Evolutionary conservation across 2,329 filamentous ascomycete species (phyloP).

Genomic region (Scedosporium aurantiacum): DNA sequence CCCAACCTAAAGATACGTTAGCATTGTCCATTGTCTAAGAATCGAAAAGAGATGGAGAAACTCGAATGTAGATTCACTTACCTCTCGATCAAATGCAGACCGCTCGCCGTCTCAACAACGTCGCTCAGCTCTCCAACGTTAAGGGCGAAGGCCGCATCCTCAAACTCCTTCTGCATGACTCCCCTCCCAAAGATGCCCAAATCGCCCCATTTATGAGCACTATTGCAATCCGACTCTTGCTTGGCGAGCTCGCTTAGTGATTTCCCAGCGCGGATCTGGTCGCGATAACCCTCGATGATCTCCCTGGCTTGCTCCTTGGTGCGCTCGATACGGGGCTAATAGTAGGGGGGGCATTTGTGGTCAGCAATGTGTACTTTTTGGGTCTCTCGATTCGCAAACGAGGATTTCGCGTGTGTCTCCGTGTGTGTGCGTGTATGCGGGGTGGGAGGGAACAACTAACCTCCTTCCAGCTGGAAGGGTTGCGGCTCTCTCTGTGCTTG

Average conservation of each 20-base stretch:
- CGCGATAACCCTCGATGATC: conserved; percentile 66
- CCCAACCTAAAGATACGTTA: background rate
- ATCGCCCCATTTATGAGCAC: conserved; percentile 85
- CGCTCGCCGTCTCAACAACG: conserved; percentile 85
- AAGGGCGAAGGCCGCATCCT: conserved; percentile 87
- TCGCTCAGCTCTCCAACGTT: conserved; percentile 77
- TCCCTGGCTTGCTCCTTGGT: conserved; percentile 74
- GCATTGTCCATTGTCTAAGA: background rate
- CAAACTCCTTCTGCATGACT: conserved; percentile 98
- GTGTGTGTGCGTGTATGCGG: background rate
- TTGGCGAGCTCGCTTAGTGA: conserved; percentile 74
- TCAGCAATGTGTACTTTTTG: conserved; percentile 5
- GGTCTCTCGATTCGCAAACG: background rate
- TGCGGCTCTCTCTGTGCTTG: conserved; percentile 81
- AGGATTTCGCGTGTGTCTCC: too few species aligned
- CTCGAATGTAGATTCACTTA: conserved; percentile 25
- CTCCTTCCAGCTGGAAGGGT: conserved; percentile 89
- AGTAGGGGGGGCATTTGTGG: background rate
- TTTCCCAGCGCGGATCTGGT: conserved; percentile 60
- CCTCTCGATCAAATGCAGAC: conserved; percentile 93
- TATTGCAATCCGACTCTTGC: conserved; percentile 90
- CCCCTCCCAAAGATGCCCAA: conserved; percentile 88
- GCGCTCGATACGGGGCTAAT: conserved; percentile 69
- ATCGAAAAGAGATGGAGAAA: background rate
- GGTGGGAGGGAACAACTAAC: conserved; percentile 20